phyloP scores from a whole-genome alignment of 1,284 basidiomycete species.

The Ceratobasidium sp. region DNA sequence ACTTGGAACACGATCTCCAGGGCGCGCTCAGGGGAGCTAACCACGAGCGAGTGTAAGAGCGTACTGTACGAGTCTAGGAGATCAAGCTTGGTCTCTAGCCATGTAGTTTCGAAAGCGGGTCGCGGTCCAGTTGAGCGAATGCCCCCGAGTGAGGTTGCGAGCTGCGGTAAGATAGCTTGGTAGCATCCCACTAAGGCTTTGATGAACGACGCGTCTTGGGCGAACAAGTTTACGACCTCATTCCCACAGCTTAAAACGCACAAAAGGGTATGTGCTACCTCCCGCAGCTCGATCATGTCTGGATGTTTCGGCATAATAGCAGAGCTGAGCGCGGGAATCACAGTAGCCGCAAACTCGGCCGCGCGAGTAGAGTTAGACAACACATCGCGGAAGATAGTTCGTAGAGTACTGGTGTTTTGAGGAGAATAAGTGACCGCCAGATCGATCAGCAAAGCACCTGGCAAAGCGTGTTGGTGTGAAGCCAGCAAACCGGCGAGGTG shows the following conservation, averaged over 20 bases:
- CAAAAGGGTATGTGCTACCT: conserved; percentile 37
- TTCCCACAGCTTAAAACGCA: conserved; percentile 25
- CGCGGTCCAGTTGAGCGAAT: conserved; percentile 23
- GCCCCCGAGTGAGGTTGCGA: conserved; percentile 40
- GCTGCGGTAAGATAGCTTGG: conserved; percentile 34
- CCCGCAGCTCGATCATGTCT: conserved; percentile 34
- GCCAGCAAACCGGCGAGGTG: conserved; percentile 16
- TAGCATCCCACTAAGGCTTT: conserved; percentile 43
- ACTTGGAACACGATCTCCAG: conserved; percentile 32
- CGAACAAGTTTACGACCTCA: conserved; percentile 3
- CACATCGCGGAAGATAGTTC: conserved; percentile 3
- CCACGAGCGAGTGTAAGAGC: conserved; percentile 25
- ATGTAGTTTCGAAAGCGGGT: conserved; percentile 31
- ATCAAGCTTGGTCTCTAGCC: conserved; percentile 45
- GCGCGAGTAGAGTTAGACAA: conserved; percentile 30
- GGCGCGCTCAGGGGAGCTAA: conserved; percentile 25
- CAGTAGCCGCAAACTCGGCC: conserved; percentile 16
- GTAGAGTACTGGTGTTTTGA: neutral
- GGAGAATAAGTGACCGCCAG: conserved; percentile 33
- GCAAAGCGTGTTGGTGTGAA: conserved; percentile 19
- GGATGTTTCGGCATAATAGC: conserved; percentile 37
- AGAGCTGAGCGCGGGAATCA: conserved; percentile 27
- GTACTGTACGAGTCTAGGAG: conserved; percentile 43
- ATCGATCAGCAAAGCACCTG: conserved; percentile 23
- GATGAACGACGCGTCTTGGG: conserved; percentile 27